Percentiles rank a stretch among this genome's conserved stretches.
These are phyloP conservation scores for Leccinellum albellum DNA, from an alignment of 768 basidiomycete species.

Conservation along the genomic window DNA sequence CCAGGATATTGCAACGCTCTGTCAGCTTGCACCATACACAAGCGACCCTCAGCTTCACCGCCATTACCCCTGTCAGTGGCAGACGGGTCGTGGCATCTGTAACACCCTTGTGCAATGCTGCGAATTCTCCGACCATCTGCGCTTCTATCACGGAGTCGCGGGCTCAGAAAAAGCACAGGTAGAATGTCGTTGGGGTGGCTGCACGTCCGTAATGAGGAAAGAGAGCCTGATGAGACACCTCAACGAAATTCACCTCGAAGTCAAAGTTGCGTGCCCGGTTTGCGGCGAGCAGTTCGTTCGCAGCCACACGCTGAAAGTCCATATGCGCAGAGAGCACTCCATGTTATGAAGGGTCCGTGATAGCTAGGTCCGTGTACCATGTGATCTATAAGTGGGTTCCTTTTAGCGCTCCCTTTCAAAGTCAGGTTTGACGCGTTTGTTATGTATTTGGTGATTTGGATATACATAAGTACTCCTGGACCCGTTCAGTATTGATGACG, in stretches of 20 bases:
- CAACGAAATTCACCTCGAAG: slow-evolving; percentile 22
- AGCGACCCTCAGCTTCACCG: slow-evolving; percentile 1
- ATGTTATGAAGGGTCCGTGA: too few species aligned
- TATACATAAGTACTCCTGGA: background rate
- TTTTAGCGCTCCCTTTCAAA: background rate
- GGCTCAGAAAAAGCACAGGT: slow-evolving; percentile 12
- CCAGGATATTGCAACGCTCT: slow-evolving; percentile 10
- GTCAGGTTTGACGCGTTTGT: background rate
- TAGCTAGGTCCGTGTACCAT: too few species aligned
- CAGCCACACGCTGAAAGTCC: slow-evolving; percentile 16
- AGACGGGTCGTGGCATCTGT: background rate
- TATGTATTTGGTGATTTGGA: background rate
- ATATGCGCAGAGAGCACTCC: slow-evolving; percentile 11
- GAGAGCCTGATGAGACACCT: slow-evolving; percentile 27
- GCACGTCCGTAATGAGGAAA: slow-evolving; percentile 19
- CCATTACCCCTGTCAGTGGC: slow-evolving; percentile 20
- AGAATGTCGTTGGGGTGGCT: slow-evolving; percentile 19
- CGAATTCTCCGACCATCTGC: slow-evolving; percentile 21
- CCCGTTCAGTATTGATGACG: too few species aligned
- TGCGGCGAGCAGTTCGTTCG: slow-evolving; percentile 26
- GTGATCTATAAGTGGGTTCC: background rate
- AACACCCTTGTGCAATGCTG: background rate
- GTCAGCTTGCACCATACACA: background rate
- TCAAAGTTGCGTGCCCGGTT: slow-evolving; percentile 6
- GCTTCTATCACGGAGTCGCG: slow-evolving; percentile 15